Base-by-base conservation (phyloP, 176 grass and related monocot genomes). In the Oryza rufipogon region DNA sequence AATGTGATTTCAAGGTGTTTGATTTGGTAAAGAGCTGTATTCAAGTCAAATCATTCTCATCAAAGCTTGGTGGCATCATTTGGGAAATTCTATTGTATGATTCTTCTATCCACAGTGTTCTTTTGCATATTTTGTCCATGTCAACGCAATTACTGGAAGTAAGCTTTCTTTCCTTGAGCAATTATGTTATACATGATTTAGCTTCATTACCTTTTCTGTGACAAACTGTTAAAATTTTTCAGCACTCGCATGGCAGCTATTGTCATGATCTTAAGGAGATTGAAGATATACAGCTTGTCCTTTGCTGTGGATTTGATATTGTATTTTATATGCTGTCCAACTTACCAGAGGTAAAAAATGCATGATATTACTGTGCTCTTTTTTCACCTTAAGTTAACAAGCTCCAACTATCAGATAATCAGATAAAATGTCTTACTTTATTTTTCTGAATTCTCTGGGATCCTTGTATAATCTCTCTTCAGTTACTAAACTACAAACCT, bases 71-170 rank as follows among this genome's bases (percentile, higher is more conserved):
- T 61, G 77, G 70, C 81, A 89, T 91, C 20, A 84, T 95, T 83
- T 88, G 83, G 86, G 91, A 93, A 71, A 90, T 95, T 87, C 80
- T 98, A 72, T 61, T 95, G 26, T 90, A 86, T 90, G 93, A 98
- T 88, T 92, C 87, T 61, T 94, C 96, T 58, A 68, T 95, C n/a
- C 91, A 91, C 25, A 91, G 66, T 83, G 74, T 92, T 67, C 80
- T 98, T 74, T 95, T 87, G 85, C 83, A 72, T 41, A 78, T 89
- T 84, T 28, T 98, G 70, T 88, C 83, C 10, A 78, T 80, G 42
- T 90, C 89, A 52, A 87, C 77, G 16, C 88, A 90, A 85, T 39
- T 89, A 73, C 72, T 95, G 76, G 76, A 92, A 85, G 88, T 94
- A 91, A 91, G 81, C 72, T 70, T 52, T 56, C 11, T 75, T 75